Conservation (phyloP, 306 rosid species). For the Myrica gale region DNA sequence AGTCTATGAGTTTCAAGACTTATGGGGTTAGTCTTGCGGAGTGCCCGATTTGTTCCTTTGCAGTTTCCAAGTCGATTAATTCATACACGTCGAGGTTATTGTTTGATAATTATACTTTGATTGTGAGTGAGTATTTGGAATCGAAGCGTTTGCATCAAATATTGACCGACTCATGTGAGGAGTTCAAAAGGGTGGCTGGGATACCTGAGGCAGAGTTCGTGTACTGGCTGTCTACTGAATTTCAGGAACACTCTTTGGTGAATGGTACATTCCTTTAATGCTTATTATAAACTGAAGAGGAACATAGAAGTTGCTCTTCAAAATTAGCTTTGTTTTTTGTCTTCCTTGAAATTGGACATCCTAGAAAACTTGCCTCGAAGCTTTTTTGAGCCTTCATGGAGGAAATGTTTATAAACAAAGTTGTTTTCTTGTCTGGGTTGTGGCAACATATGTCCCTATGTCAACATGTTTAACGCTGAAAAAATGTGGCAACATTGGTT, state of each 20-base stretch:
- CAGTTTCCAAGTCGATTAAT: conserved; percentile 64
- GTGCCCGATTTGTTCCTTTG: conserved; percentile 68
- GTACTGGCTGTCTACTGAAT: no score
- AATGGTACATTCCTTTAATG: not conserved
- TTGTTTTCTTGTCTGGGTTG: not conserved
- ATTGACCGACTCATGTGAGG: conserved; percentile 64
- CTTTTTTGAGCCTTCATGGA: not conserved
- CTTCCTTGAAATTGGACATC: not conserved
- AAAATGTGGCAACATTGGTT: not conserved
- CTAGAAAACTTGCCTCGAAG: not conserved
- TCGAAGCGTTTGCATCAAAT: conserved; percentile 82
- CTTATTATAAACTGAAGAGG: not conserved
- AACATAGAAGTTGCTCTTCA: not conserved
- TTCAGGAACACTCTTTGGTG: not conserved
- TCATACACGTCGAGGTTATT: conserved; percentile 86
- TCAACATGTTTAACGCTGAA: not conserved
- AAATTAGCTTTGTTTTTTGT: not conserved
- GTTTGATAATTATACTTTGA: conserved; percentile 85
- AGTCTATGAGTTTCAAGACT: conserved; percentile 58
- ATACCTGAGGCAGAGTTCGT: conserved; percentile 67
- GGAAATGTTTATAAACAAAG: not conserved
- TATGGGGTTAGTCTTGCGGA: conserved; percentile 44
- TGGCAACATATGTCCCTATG: conserved; percentile 6
- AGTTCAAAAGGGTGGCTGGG: conserved; percentile 57
- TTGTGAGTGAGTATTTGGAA: conserved; percentile 94